Conservation (phyloP, 306 rosid species). For the Sechiopsis laciniata region DNA sequence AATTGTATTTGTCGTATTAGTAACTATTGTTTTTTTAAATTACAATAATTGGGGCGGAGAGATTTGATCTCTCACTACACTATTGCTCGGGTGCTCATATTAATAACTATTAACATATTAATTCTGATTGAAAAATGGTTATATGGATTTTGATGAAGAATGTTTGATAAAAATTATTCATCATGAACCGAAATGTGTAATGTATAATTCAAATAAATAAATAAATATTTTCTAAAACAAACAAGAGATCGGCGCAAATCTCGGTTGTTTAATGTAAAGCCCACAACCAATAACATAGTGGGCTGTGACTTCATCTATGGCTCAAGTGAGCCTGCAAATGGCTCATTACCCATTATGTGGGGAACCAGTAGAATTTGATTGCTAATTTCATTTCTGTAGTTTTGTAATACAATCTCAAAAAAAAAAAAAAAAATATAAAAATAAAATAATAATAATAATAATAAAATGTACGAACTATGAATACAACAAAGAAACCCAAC, state of each 20-base stretch:
- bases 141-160: too few species aligned
- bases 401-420: too few species aligned
- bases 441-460: too few species aligned
- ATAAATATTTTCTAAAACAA: not conserved
- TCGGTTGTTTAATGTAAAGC: constrained; percentile 4
- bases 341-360: not conserved
- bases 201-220: not conserved
- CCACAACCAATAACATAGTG: not conserved
- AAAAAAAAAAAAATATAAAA: too few species aligned
- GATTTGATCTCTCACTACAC: too few species aligned
- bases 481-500: not conserved
- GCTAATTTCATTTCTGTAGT: too few species aligned
- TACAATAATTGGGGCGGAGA: too few species aligned
- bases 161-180: too few species aligned
- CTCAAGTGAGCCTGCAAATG: not conserved
- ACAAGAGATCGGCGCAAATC: not conserved
- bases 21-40: too few species aligned
- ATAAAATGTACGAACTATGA: not conserved
- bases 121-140: too few species aligned
- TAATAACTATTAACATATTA: not conserved
- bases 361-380: not conserved
- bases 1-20: not conserved
- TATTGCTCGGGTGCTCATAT: too few species aligned
- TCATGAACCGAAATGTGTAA: not conserved
- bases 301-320: not conserved